Base-by-base conservation (phyloP, 495 filamentous ascomycete genomes). In the Podospora conica region DNA sequence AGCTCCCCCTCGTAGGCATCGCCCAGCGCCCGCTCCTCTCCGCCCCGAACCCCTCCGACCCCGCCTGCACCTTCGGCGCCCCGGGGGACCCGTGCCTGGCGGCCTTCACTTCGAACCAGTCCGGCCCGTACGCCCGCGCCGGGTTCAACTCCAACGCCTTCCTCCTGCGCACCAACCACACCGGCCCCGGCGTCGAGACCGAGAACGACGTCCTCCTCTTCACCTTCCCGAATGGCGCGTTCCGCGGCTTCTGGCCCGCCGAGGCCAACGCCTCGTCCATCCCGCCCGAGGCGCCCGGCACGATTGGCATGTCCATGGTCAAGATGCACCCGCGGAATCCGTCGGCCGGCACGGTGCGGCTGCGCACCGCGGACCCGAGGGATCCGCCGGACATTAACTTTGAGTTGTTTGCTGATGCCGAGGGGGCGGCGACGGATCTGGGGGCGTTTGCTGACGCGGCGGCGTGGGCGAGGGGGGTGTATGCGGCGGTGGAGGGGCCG, bases 391-490 rank as follows among this genome's bases (percentile, higher is more conserved):
- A 75, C 0, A 81, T 83, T 56, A 74, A 76, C 54, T 83, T 83
- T 67, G 77, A 81, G 61, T 77, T 79, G 63, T 83, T 83, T 61
- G 75, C 76, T n/a, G 65, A 68, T 1, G 73, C 55, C 28, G 54
- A 25, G n/a, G 70, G 68, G 0, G 65, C 66, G 1, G 63, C 59
- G 21, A 31, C 67, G 66, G 80, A 81, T 74, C 62, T 77, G 69
- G 40, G 79, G 76, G 74, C 78, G 75, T 66, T 85, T 80, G 73
- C 85, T 63, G 84, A 86, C 70, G 78, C 86, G 58, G 77, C 86
- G 2, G 80, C 81, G 66, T 85, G 84, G 29, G 79, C 78, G 15
- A 86, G 85, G 79, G 69, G 74, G 3, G 74, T 66, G 57, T 69
- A 63, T 11, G 18, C 61, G 3, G 23, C 15, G 0, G 63, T 71